Evolutionary conservation across 169 alveolate genomes (phyloP).

Genomic region (Cryptosporidium tyzzeri): DNA sequence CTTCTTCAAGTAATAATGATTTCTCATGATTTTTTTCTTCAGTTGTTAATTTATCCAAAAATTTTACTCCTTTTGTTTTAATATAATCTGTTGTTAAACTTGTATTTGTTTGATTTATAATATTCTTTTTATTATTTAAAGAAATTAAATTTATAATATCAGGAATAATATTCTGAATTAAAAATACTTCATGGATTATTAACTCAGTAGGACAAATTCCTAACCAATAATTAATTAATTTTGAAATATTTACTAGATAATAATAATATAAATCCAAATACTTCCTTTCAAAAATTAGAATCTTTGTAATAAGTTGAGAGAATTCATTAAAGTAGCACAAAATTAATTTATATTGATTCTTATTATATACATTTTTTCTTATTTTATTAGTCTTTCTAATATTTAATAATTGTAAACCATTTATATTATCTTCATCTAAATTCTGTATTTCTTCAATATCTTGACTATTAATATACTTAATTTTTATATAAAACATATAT

Average conservation of each 20-base stretch:
- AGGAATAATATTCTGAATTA: slow-evolving; percentile 21
- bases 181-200: slow-evolving; percentile 1
- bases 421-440: not conserved
- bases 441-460: slow-evolving; percentile 2
- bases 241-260: slow-evolving; percentile 23
- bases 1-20: not conserved
- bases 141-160: slow-evolving; percentile 5
- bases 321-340: slow-evolving; percentile 3
- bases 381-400: not conserved
- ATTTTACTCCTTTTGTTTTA: not conserved
- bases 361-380: not conserved
- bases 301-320: not conserved
- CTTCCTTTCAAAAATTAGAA: slow-evolving; percentile 5
- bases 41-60: not conserved
- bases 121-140: not conserved
- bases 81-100: not conserved
- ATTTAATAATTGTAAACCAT: not conserved
- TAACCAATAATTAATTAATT: slow-evolving; percentile 37
- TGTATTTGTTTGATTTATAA: not conserved
- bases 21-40: not conserved
- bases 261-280: slow-evolving; percentile 33
- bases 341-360: slow-evolving; percentile 16
- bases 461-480: slow-evolving; percentile 4
- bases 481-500: slow-evolving; percentile 17
- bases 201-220: not conserved